Base-by-base conservation (phyloP, 352 stramenopile genomes). In the Phytophthora europaea region DNA sequence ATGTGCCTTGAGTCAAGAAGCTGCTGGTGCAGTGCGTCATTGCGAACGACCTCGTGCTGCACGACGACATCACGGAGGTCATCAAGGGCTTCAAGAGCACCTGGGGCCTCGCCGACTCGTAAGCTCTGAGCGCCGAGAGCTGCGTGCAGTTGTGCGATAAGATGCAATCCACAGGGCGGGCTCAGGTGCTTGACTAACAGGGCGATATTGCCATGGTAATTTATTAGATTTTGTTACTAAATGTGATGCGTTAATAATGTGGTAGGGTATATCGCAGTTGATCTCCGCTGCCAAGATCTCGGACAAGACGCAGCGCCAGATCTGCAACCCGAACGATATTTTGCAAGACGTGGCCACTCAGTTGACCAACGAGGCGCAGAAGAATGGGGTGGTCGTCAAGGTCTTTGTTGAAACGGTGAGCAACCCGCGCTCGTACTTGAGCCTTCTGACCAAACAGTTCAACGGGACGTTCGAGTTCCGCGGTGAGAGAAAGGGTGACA, bases 401-500 rank as follows among this genome's bases (percentile, higher is more conserved):
- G 92, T 98, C 57, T 98, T 95, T 58, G 97, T 99, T 60, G 97
- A 99, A 80, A 99, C 97, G 12, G 96, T 99, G 22, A 96, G 96
- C 22, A 94, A 98, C 76, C 84, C 95, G 33, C 83, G 87, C 4
- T 93, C 80, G 73, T 99, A 99, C 71, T 84, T 96, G 82, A 89
- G 63, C 20, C 98, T 97, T 72, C 76, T 99, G 52, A 96, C 97
- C 54, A 96, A 97, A 70, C 85, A 97, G 55, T 97, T 97, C 61
- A 79, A 91, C 48, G 88, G 89, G 26, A 87, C 77, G 23, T 98
- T 99, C 75, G 78, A 93, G 63, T 99, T 99, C 73, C 87, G 94
- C 38, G 97, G 99, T n/a, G 93, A 97, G 75, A 98, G 98, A 84
- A 99, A 99, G 70, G 97, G 96, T 22, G 97, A 99, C 79, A 97